Evolutionary conservation across 140 eudicot genomes (phyloP).

Genomic region (Cichorium intybus): DNA sequence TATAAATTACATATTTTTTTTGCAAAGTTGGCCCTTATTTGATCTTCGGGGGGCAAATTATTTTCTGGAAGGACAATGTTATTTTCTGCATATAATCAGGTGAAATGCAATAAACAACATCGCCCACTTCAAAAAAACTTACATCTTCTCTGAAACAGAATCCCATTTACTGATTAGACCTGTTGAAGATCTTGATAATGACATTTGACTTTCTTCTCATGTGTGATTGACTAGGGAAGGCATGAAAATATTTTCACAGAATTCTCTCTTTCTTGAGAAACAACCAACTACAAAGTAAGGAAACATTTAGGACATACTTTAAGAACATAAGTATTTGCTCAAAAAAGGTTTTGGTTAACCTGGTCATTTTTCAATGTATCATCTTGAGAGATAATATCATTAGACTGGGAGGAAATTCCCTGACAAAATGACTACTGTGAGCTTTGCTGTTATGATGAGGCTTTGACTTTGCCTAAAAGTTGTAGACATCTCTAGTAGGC

Average conservation of each 20-base stretch:
- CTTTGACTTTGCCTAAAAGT: conserved; percentile 54
- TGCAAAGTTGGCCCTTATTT: too few species aligned
- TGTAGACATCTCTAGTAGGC: conserved; percentile 54
- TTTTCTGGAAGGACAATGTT: too few species aligned
- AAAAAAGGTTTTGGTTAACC: too few species aligned
- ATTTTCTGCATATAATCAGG: too few species aligned
- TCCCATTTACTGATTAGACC: conserved; percentile 63
- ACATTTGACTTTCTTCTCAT: conserved; percentile 79
- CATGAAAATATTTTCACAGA: conserved; percentile 51
- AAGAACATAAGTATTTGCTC: not conserved
- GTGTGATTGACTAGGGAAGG: conserved; percentile 57
- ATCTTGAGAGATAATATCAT: conserved; percentile 65
- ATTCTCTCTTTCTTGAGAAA: conserved; percentile 82
- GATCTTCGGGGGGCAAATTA: too few species aligned
- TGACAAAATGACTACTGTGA: conserved; percentile 86
- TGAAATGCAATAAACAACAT: too few species aligned
- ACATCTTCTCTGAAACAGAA: conserved; percentile 68
- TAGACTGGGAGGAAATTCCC: conserved; percentile 78
- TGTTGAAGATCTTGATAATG: conserved; percentile 59
- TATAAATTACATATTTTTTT: too few species aligned
- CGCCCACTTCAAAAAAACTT: conserved; percentile 31
- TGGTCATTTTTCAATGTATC: conserved; percentile 51
- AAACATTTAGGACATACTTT: not conserved
- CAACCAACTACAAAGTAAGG: conserved; percentile 40
- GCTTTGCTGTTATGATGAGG: conserved; percentile 54